These are phyloP conservation scores for Apiospora koreana DNA, from an alignment of 2,329 filamentous ascomycete species.

Conservation along the genomic window DNA sequence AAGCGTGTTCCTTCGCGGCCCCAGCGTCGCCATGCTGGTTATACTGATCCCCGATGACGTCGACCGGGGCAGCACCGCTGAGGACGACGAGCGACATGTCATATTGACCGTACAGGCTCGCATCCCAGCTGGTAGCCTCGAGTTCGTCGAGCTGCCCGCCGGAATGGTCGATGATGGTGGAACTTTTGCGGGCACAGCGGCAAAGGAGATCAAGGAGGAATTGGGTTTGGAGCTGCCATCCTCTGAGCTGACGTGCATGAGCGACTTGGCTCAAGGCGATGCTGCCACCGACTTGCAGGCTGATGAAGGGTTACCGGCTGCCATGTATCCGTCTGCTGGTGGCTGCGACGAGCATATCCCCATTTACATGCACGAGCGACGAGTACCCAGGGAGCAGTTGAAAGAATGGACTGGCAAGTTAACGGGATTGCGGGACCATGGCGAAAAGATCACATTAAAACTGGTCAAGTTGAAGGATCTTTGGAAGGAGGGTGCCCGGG, in stretches of 20 bases:
- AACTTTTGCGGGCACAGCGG: slow-evolving; percentile 58
- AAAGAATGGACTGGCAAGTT: slow-evolving; percentile 57
- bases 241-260: slow-evolving; percentile 50
- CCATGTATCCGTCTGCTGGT: slow-evolving; percentile 59
- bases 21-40: slow-evolving; percentile 62
- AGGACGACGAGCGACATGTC: slow-evolving; percentile 50
- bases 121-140: slow-evolving; percentile 54
- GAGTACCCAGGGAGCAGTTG: slow-evolving; percentile 50
- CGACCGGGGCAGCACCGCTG: slow-evolving; percentile 27
- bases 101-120: slow-evolving; percentile 62
- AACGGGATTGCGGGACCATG: slow-evolving; percentile 58
- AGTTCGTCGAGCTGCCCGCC: slow-evolving; percentile 58
- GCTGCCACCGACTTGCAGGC: slow-evolving; percentile 1
- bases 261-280: slow-evolving; percentile 43
- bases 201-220: slow-evolving; percentile 63
- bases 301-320: slow-evolving; percentile 42
- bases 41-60: slow-evolving; percentile 55
- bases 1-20: slow-evolving; percentile 57
- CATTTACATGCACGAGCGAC: slow-evolving; percentile 57
- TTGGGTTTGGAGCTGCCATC: slow-evolving; percentile 54
- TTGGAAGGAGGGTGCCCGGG: slow-evolving; percentile 58
- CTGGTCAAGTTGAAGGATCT: slow-evolving; percentile 57
- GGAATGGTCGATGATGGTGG: slow-evolving; percentile 55
- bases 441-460: slow-evolving; percentile 64
- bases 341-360: slow-evolving; percentile 63